Conservation (phyloP, 2,329 filamentous ascomycete species). For the Graphilbum ipis-grandicollis region DNA sequence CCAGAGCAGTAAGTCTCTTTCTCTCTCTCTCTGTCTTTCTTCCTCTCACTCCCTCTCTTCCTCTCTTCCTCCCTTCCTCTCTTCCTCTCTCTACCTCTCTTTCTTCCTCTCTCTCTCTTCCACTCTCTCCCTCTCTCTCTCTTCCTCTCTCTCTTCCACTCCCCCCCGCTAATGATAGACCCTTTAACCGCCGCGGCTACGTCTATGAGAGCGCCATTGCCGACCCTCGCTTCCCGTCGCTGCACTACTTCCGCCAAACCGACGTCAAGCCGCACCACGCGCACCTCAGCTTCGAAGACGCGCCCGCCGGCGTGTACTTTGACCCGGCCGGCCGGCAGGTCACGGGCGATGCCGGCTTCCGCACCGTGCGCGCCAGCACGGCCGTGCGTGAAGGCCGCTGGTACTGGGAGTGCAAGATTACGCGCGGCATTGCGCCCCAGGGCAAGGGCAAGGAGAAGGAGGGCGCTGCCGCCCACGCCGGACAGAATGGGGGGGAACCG, state of each 20-base stretch:
- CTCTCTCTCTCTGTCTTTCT: too few species aligned
- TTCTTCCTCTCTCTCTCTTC: too few species aligned
- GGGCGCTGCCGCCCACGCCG: slow-evolving; percentile 38
- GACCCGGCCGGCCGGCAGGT: slow-evolving; percentile 58
- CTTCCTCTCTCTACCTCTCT: too few species aligned
- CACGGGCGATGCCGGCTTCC: slow-evolving; percentile 83
- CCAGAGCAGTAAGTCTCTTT: slow-evolving; percentile 41
- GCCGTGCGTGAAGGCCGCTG: slow-evolving; percentile 75
- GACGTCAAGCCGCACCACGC: slow-evolving; percentile 71
- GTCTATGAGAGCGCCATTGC: slow-evolving; percentile 84
- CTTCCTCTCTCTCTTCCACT: slow-evolving; percentile 17
- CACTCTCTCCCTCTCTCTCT: slow-evolving; percentile 10
- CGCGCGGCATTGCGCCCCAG: slow-evolving; percentile 44
- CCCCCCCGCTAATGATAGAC: slow-evolving; percentile 12
- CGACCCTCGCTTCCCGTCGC: slow-evolving; percentile 72
- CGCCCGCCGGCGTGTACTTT: slow-evolving; percentile 70
- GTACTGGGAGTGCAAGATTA: slow-evolving; percentile 89
- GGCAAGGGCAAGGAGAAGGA: slow-evolving; percentile 37
- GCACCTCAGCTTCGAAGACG: slow-evolving; percentile 84
- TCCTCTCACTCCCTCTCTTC: too few species aligned
- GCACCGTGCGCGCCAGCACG: slow-evolving; percentile 80
- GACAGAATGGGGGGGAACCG: slow-evolving; percentile 17
- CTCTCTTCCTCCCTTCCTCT: too few species aligned
- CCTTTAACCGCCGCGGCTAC: slow-evolving; percentile 50
- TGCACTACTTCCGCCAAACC: slow-evolving; percentile 75